phyloP scores from a whole-genome alignment of 148 eudicot genomes.

The Beta vulgaris region DNA sequence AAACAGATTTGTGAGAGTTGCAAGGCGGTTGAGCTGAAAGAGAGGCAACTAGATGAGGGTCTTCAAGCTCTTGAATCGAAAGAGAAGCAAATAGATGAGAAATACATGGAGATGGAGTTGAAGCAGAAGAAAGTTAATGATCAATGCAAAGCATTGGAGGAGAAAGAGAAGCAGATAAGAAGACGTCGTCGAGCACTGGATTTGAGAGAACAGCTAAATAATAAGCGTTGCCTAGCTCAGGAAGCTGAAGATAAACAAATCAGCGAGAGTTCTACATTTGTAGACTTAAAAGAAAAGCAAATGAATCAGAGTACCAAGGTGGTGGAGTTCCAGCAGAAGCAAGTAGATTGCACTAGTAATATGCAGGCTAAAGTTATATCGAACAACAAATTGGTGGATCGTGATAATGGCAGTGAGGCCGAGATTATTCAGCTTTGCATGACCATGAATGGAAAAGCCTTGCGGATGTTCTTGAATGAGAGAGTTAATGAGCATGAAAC shows the following conservation, averaged over 20 bases:
- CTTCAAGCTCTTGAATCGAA: background rate
- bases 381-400: background rate
- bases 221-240: background rate
- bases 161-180: conserved; percentile 7
- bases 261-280: background rate
- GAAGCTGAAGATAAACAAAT: background rate
- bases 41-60: background rate
- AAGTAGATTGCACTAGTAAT: background rate
- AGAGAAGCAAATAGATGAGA: conserved; percentile 5
- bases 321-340: background rate
- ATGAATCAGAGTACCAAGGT: background rate
- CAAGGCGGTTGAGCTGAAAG: background rate
- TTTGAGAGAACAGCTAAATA: background rate
- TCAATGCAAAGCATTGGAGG: background rate
- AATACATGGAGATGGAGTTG: background rate
- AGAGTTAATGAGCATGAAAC: conserved; percentile 2
- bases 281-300: background rate
- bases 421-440: background rate
- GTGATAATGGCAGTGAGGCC: background rate
- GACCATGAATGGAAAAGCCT: conserved; percentile 14
- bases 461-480: conserved; percentile 14
- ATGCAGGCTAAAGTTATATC: background rate
- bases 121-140: background rate
- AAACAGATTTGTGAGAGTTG: background rate
- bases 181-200: background rate